Conservation (phyloP, 2,329 filamentous ascomycete species). For the Dactylellina cionopaga region DNA sequence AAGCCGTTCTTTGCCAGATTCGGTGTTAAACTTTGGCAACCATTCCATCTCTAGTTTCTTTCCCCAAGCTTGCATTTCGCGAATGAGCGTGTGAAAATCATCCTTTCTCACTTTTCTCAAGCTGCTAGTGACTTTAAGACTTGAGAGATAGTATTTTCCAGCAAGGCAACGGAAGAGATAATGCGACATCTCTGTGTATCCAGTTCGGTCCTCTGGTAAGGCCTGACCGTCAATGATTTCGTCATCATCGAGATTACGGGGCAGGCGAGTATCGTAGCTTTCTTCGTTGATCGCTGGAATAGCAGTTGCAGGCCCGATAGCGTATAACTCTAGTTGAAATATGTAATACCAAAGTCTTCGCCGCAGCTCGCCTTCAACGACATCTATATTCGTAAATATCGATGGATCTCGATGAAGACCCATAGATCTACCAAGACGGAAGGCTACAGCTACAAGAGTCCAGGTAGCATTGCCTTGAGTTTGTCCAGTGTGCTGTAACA, state of each 20-base stretch:
- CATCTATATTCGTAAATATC: slow-evolving; percentile 43
- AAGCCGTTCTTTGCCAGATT: slow-evolving; percentile 37
- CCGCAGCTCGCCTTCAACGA: slow-evolving; percentile 42
- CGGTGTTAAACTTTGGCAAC: slow-evolving; percentile 45
- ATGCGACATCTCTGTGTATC: slow-evolving; percentile 52
- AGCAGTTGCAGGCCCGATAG: slow-evolving; percentile 45
- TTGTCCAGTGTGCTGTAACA: slow-evolving; percentile 39
- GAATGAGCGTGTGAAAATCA: slow-evolving; percentile 44
- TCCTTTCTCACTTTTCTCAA: slow-evolving; percentile 37
- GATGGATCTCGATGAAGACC: slow-evolving; percentile 50
- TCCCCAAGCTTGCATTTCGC: slow-evolving; percentile 50
- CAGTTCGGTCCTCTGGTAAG: slow-evolving; percentile 28
- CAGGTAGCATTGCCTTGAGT: slow-evolving; percentile 40
- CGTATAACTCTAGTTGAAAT: slow-evolving; percentile 45
- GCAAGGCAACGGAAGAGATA: slow-evolving; percentile 50
- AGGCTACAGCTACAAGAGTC: slow-evolving; percentile 43
- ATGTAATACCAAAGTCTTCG: slow-evolving; percentile 50
- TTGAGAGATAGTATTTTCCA: slow-evolving; percentile 50
- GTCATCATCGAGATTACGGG: slow-evolving; percentile 44
- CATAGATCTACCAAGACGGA: slow-evolving; percentile 46
- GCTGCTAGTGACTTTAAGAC: slow-evolving; percentile 46
- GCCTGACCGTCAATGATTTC: slow-evolving; percentile 49
- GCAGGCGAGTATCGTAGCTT: slow-evolving; percentile 41
- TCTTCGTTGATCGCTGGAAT: slow-evolving; percentile 48
- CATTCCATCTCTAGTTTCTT: slow-evolving; percentile 49